Base-by-base conservation (phyloP, 352 stramenopile genomes). In the Globisporangium megalacanthum region DNA sequence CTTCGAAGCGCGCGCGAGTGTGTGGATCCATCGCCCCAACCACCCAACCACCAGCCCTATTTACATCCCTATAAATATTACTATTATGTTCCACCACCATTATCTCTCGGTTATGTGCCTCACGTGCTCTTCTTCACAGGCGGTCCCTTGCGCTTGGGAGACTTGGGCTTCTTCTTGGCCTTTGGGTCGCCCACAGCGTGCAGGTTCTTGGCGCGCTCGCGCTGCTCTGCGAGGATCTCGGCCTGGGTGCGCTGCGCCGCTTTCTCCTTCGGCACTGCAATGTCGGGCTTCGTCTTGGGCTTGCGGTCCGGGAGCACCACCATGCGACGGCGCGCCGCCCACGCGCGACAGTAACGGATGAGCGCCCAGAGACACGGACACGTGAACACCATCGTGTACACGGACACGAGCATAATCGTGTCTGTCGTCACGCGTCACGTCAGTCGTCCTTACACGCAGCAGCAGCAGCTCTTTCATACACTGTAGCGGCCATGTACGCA, bases 11-110 rank as follows among this genome's bases (percentile, higher is more conserved):
- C 17, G 42, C n/a, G 42, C 22, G 42, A 22, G 41, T 25, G 42
- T 47, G 42, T 8, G 8, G 42, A 11, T 47, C 42, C 13, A 15
- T n/a, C 41, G 5, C 49, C 29, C 19, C 31, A n/a, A 15, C 49
- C 49, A 45, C 49, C 17, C 17, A 42, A 29, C 25, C 47, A 33
- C 9, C 61, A 72, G 66, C 73, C 78, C 73, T 89, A 89, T 89
- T 89, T 87, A 87, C 77, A 61, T 81, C 73, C 74, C 75, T 78
- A 87, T 89, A 87, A 87, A 87, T 87, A 89, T 86, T 78, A 81
- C 67, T 66, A 77, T 61, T 63, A 73, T 63, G 49, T 58, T 49
- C 48, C 56, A 63, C 22, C 72, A 64, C 64, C 65, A 62, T 69
- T 68, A 71, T 33, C 49, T 62, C 62, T 64, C 63, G 60, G 63